These are phyloP conservation scores for Gossypium mustelinum DNA, from an alignment of 345 rosid genomes.

Conservation along the genomic window DNA sequence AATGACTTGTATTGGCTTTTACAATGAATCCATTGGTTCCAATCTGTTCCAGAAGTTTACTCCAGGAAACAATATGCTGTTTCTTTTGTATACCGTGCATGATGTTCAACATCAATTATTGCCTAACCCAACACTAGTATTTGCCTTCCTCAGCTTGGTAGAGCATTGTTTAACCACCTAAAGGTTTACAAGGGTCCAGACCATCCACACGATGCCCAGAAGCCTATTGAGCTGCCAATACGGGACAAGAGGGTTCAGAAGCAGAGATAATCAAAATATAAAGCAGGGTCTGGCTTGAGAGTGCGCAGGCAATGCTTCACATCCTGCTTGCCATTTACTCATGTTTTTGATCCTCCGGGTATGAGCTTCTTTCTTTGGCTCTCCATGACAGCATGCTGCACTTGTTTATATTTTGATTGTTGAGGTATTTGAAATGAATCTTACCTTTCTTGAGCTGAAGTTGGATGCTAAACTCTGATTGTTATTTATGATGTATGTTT, in stretches of 20 bases:
- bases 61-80: not conserved
- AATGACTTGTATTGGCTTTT: too few relatives aligned
- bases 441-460: conserved; percentile 3
- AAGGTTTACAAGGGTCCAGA: conserved; percentile 92
- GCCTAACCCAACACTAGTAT: not conserved
- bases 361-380: conserved; percentile 8
- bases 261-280: conserved; percentile 30
- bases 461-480: not conserved
- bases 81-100: not conserved
- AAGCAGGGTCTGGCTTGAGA: conserved; percentile 15
- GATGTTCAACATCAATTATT: not conserved
- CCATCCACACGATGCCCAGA: conserved; percentile 92
- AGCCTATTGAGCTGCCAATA: conserved; percentile 78
- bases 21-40: not conserved
- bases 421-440: conserved; percentile 15
- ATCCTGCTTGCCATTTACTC: not conserved
- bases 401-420: conserved; percentile 15
- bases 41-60: not conserved
- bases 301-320: conserved; percentile 15
- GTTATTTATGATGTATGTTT: conserved; percentile 8
- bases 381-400: not conserved
- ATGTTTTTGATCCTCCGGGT: not conserved
- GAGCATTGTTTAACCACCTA: conserved; percentile 86
- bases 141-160: conserved; percentile 69
- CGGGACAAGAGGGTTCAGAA: conserved; percentile 83